Evolutionary conservation across 768 basidiomycete species (phyloP), one percentile per base, ranked within the genome.

Genomic region (Pholiota conissans): DNA sequence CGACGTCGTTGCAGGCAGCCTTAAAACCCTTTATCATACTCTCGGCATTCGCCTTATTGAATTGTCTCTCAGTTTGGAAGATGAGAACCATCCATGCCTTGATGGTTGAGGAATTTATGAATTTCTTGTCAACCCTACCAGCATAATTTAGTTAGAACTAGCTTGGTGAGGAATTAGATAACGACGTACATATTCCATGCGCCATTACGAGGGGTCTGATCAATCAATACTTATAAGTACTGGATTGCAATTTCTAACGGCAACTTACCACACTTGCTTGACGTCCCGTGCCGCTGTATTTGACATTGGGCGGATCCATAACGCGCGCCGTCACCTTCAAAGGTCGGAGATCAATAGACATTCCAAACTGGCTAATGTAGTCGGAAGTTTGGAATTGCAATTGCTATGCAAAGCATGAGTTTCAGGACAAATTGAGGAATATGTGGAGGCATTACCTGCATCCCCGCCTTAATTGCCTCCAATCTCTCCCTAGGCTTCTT

Each of bases 161-260:
- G n/a, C n/a, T n/a, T n/a, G n/a, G n/a, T n/a, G n/a, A n/a, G n/a
- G n/a, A n/a, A n/a, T n/a, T n/a, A 35, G 24, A 30, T 52, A 61
- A 18, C 55, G 39, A 74, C 80, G 24, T 57, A 85, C 90, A 92
- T 89, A 57, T 92, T 92, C 91, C 91, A 93, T 0, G 84, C 70
- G 0, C 91, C 91, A 52, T 87, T 80, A 3, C 75, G 71, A 0
- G 89, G 91, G 37, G 60, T 68, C 86, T 89, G 59, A n/a, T 27
- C 18, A 28, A 20, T 2, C 37, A 20, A 3, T 32, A 55, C 49
- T 10, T 26, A 61, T 49, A 63, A 56, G 55, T 26, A 42, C 56
- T 50, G 11, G 34, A n/a, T n/a, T n/a, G n/a, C n/a, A 49, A 53
- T 39, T 34, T 27, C 13, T 47, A 16, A 29, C 24, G 30, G 35